Evolutionary conservation across 1,284 basidiomycete species (phyloP).

Genomic region (Cutaneotrichosporon sp.): DNA sequence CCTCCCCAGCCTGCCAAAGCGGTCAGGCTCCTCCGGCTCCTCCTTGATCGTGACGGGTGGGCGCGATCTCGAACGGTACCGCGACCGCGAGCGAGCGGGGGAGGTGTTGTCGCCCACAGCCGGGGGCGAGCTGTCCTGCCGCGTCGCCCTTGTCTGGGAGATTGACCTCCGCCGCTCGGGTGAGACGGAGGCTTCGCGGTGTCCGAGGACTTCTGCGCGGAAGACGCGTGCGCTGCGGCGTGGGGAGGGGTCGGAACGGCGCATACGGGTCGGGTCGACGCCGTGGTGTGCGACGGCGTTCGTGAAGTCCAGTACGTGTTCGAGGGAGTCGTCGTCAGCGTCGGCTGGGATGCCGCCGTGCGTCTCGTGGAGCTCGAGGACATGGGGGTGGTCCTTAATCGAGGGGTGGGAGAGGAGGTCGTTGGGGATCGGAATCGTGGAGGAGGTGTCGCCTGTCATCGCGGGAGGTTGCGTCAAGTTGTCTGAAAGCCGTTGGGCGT

Average conservation of each 20-base stretch:
- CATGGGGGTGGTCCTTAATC: conserved; percentile 6
- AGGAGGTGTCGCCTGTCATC: neutral
- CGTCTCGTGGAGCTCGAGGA: conserved; percentile 1
- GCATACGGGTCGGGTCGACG: conserved; percentile 7
- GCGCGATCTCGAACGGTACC: conserved; percentile 17
- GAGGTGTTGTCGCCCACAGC: neutral
- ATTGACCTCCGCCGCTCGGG: conserved; percentile 1
- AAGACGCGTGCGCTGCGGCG: conserved; percentile 16
- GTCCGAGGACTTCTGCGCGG: conserved; percentile 16
- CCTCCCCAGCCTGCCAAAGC: neutral
- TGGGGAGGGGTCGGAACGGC: conserved; percentile 14
- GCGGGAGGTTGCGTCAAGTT: neutral
- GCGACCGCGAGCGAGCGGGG: neutral
- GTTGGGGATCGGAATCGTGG: conserved; percentile 11
- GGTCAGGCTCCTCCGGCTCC: neutral
- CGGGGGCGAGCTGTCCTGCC: neutral
- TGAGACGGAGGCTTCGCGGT: conserved; percentile 9
- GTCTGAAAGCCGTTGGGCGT: too few species aligned
- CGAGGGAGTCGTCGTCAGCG: neutral
- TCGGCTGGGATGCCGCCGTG: conserved; percentile 15
- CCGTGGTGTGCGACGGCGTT: conserved; percentile 7
- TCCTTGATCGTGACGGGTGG: conserved; percentile 7
- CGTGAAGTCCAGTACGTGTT: conserved; percentile 10
- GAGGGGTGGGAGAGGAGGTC: conserved; percentile 13
- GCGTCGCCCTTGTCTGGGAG: neutral